Conservation (phyloP, 78 protist genomes). For the slime mould (Dictyostelium discoideum) region dicty_2.7 NC_007091.3:532001-532500, state of each 20-base stretch:
- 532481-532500: background rate
- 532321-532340: too few relatives aligned
- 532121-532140: constrained; percentile 10
- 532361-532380: too few relatives aligned
- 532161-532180: background rate
- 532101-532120: background rate
- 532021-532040: background rate
- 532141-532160: background rate
- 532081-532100: background rate
- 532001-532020: background rate
- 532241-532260: too few relatives aligned
- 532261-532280: too few relatives aligned
- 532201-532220: background rate
- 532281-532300: too few relatives aligned
- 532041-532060: background rate
- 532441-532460: background rate
- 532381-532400: too few relatives aligned
- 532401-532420: too few relatives aligned
- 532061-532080: too few relatives aligned
- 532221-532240: too few relatives aligned
- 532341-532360: too few relatives aligned
- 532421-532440: background rate
- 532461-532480: background rate
- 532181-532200: background rate
- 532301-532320: too few relatives aligned